Evolutionary conservation across 768 basidiomycete species (phyloP).

Genomic region (Boletus rex-veris): DNA sequence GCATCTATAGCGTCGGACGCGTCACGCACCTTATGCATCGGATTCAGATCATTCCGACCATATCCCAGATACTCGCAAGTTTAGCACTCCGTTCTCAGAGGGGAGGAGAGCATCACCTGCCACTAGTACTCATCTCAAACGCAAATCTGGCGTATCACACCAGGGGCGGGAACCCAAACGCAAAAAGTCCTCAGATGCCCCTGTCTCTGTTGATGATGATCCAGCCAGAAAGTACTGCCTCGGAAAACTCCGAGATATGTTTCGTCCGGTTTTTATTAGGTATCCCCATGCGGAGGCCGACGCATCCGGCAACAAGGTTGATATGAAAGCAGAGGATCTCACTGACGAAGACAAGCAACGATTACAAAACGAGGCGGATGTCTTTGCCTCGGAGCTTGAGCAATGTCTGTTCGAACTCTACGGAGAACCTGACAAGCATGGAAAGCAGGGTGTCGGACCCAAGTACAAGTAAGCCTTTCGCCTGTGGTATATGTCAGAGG

Average conservation of each 20-base stretch:
- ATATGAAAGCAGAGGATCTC: constrained; percentile 51
- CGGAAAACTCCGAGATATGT: constrained; percentile 68
- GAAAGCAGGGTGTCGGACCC: constrained; percentile 55
- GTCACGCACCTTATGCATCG: constrained; percentile 37
- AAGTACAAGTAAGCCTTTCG: constrained; percentile 73
- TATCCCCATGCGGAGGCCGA: constrained; percentile 56
- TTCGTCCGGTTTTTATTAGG: constrained; percentile 65
- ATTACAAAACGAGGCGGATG: constrained; percentile 54
- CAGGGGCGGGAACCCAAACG: constrained; percentile 43
- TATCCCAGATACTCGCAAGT: constrained; percentile 11
- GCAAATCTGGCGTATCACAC: constrained; percentile 46
- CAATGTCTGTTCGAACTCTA: constrained; percentile 71
- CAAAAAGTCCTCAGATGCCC: constrained; percentile 42
- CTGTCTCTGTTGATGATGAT: constrained; percentile 52
- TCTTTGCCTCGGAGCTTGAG: constrained; percentile 72
- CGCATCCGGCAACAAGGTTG: constrained; percentile 31
- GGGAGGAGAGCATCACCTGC: constrained; percentile 22
- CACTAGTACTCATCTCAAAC: constrained; percentile 40
- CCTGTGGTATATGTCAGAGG: neutral
- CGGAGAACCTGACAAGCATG: constrained; percentile 71
- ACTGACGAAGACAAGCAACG: constrained; percentile 56
- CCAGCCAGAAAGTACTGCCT: constrained; percentile 78
- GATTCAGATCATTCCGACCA: constrained; percentile 44
- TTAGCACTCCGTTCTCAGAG: constrained; percentile 17
- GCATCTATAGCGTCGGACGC: constrained; percentile 41